Conservation (phyloP, 2,329 filamentous ascomycete species). For the Fusarium sp. region DNA sequence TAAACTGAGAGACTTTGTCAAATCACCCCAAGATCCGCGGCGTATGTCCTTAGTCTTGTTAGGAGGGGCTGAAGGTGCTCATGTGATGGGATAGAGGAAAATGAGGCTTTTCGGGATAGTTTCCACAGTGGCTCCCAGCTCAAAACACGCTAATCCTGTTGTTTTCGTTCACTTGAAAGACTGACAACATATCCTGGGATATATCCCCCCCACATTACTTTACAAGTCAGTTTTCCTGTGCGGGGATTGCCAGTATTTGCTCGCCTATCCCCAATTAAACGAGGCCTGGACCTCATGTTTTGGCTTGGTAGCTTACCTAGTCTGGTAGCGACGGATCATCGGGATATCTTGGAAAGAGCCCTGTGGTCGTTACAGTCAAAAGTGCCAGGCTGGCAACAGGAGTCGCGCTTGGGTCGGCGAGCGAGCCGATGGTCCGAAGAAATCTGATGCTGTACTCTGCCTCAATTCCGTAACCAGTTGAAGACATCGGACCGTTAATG, state of each 20-base stretch:
- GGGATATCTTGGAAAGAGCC: slow-evolving; percentile 4
- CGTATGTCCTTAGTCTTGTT: neutral
- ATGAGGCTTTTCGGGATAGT: slow-evolving; percentile 24
- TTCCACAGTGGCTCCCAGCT: slow-evolving; percentile 8
- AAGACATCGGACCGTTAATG: neutral
- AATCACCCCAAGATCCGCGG: neutral
- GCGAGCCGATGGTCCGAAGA: slow-evolving; percentile 19
- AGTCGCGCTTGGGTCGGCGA: slow-evolving; percentile 30
- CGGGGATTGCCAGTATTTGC: slow-evolving; percentile 13
- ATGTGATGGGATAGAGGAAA: neutral
- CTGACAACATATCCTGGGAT: neutral
- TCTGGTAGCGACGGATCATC: slow-evolving; percentile 18
- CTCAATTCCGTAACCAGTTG: neutral
- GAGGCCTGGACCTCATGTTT: slow-evolving; percentile 5
- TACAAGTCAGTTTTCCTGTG: slow-evolving; percentile 23
- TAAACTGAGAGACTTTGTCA: neutral
- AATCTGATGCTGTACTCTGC: neutral
- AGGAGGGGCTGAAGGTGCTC: neutral
- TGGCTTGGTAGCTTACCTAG: slow-evolving; percentile 12
- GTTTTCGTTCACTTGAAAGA: slow-evolving; percentile 15
- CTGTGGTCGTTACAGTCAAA: neutral
- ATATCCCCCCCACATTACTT: slow-evolving; percentile 22
- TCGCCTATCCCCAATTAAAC: neutral
- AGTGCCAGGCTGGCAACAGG: slow-evolving; percentile 17
- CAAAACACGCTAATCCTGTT: slow-evolving; percentile 10